Conservation (phyloP, 768 basidiomycete genomes). For the Lentinula sp. region DNA sequence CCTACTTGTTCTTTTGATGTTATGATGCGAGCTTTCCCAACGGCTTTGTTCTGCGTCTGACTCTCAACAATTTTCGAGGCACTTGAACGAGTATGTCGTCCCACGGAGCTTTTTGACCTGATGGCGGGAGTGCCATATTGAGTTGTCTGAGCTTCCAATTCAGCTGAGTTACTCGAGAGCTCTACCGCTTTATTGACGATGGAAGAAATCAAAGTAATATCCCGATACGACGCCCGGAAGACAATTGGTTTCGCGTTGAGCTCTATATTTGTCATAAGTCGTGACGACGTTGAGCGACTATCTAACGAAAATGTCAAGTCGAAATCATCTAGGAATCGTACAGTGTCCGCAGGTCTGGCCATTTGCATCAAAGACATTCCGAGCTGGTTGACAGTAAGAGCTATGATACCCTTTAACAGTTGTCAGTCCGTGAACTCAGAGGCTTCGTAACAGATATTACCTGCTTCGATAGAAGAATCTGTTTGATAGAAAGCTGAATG, state of each 20-base stretch:
- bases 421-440: background rate
- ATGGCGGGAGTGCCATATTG: background rate
- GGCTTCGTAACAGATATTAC: constrained; percentile 26
- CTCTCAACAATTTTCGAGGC: constrained; percentile 9
- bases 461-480: constrained; percentile 89
- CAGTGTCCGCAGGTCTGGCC: constrained; percentile 76
- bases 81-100: constrained; percentile 9
- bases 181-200: constrained; percentile 86
- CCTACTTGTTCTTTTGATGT: constrained; percentile 80
- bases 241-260: constrained; percentile 77
- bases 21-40: constrained; percentile 36
- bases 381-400: constrained; percentile 70
- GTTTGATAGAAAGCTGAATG: constrained; percentile 77
- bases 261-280: constrained; percentile 80
- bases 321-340: constrained; percentile 90
- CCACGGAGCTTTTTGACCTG: background rate
- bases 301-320: constrained; percentile 87
- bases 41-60: constrained; percentile 8
- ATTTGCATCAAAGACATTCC: constrained; percentile 94
- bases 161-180: constrained; percentile 51
- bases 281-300: constrained; percentile 61
- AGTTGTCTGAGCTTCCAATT: constrained; percentile 8
- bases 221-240: constrained; percentile 92
- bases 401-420: constrained; percentile 59
- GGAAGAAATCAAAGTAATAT: constrained; percentile 81